These are phyloP conservation scores for Tothia fuscella DNA, from an alignment of 2,329 filamentous ascomycete species.

Conservation along the genomic window DNA sequence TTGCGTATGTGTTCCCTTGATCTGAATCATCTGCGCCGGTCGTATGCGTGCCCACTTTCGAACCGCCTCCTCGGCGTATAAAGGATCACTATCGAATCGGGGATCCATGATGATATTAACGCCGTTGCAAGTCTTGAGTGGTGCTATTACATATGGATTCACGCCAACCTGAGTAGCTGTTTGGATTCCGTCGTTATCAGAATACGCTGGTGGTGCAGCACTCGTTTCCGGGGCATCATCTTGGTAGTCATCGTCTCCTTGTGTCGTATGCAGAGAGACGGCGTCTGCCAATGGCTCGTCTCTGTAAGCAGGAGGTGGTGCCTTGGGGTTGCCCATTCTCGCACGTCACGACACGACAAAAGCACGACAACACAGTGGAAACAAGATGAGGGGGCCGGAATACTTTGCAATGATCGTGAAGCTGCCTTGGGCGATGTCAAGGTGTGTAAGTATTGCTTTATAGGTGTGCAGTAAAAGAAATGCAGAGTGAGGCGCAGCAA, in stretches of 20 bases:
- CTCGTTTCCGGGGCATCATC: constrained; percentile 26
- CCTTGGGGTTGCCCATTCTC: constrained; percentile 22
- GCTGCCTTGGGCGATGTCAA: too few species aligned
- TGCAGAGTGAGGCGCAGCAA: too few species aligned
- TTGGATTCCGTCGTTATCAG: constrained; percentile 15
- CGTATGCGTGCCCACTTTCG: constrained; percentile 18
- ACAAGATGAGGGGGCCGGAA: too few species aligned
- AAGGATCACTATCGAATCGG: constrained; percentile 22
- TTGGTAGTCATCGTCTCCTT: constrained; percentile 23
- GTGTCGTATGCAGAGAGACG: constrained; percentile 27
- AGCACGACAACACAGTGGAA: too few species aligned
- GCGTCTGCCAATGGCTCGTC: constrained; percentile 21
- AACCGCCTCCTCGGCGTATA: constrained; percentile 20
- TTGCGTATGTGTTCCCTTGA: constrained; percentile 25
- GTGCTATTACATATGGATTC: background rate
- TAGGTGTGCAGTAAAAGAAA: too few species aligned
- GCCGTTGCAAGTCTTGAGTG: constrained; percentile 4
- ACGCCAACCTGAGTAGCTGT: background rate
- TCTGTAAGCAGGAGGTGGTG: constrained; percentile 20
- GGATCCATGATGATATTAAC: constrained; percentile 19
- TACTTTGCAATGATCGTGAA: too few species aligned
- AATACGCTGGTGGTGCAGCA: constrained; percentile 26
- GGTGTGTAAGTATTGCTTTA: too few species aligned
- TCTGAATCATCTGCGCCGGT: constrained; percentile 25
- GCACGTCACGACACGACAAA: too few species aligned